Conservation (phyloP, 2,329 filamentous ascomycete genomes). For the Xylaria sp. region DNA sequence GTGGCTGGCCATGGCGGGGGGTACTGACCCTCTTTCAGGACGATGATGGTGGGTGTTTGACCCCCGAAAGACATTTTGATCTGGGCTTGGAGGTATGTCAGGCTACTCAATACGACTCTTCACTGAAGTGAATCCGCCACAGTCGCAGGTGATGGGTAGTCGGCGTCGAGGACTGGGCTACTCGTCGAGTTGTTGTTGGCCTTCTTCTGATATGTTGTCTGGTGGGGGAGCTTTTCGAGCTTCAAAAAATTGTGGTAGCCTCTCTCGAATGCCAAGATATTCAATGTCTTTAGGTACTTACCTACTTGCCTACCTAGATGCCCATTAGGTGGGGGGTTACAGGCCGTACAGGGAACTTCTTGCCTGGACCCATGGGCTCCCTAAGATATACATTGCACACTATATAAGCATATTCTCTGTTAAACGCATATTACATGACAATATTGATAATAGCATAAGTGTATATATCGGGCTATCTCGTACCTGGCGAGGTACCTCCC, state of each 20-base stretch:
- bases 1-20: slow-evolving; percentile 34
- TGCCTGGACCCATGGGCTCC: not conserved
- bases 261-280: slow-evolving; percentile 35
- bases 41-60: slow-evolving; percentile 96
- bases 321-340: not conserved
- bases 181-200: slow-evolving; percentile 31
- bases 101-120: not conserved
- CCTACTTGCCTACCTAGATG: not conserved
- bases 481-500: not conserved
- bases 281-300: not conserved
- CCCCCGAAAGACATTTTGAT: slow-evolving; percentile 89
- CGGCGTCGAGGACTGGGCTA: slow-evolving; percentile 9
- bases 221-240: slow-evolving; percentile 48
- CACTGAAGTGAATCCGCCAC: not conserved
- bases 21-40: slow-evolving; percentile 90
- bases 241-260: slow-evolving; percentile 59
- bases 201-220: slow-evolving; percentile 29
- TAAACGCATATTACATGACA: too few species aligned
- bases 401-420: too few species aligned
- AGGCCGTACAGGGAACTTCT: too few species aligned
- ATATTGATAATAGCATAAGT: too few species aligned
- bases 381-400: too few species aligned
- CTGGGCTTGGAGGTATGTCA: not conserved
- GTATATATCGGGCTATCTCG: too few species aligned
- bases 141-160: not conserved